Conservation (phyloP, 495 filamentous ascomycete genomes). For the Penicillium canariense region DNA sequence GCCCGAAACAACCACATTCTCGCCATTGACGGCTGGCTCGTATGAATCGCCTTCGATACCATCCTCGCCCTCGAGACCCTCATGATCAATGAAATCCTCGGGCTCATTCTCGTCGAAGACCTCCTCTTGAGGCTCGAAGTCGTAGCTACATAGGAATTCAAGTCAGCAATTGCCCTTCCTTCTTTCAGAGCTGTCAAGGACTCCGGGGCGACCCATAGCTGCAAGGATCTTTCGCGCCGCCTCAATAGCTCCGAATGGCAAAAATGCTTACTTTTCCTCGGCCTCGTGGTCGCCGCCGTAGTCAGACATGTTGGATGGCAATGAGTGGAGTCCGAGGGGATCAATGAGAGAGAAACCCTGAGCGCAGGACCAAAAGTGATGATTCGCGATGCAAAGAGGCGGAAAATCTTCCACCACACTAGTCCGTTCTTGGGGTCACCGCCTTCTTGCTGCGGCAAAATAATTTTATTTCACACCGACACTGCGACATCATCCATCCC, state of each 20-base stretch:
- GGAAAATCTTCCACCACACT: constrained; percentile 42
- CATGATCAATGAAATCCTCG: constrained; percentile 51
- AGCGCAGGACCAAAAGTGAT: constrained; percentile 10
- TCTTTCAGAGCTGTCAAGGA: constrained; percentile 2
- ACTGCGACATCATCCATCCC: neutral
- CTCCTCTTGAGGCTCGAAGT: constrained; percentile 59
- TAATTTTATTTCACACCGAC: constrained; percentile 24
- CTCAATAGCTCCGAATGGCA: neutral
- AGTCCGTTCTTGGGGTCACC: constrained; percentile 34
- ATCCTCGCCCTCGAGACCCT: constrained; percentile 39
- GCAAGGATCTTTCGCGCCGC: constrained; percentile 8
- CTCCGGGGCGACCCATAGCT: constrained; percentile 4
- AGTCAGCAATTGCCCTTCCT: constrained; percentile 14
- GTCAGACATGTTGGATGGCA: constrained; percentile 70
- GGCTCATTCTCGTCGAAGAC: constrained; percentile 65
- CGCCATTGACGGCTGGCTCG: constrained; percentile 44
- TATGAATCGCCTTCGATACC: constrained; percentile 49
- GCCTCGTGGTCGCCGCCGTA: constrained; percentile 67
- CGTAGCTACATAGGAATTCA: constrained; percentile 35
- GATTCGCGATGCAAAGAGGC: constrained; percentile 33
- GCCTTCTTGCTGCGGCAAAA: constrained; percentile 37
- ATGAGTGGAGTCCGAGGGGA: constrained; percentile 11
- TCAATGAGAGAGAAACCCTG: constrained; percentile 24
- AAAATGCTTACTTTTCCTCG: constrained; percentile 49
- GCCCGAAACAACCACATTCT: constrained; percentile 66